A percentile compares a stretch with the other conserved stretches of the same genome.
phyloP scores from a whole-genome alignment of 352 stramenopile species.

The Phytophthora pistaciae region DNA sequence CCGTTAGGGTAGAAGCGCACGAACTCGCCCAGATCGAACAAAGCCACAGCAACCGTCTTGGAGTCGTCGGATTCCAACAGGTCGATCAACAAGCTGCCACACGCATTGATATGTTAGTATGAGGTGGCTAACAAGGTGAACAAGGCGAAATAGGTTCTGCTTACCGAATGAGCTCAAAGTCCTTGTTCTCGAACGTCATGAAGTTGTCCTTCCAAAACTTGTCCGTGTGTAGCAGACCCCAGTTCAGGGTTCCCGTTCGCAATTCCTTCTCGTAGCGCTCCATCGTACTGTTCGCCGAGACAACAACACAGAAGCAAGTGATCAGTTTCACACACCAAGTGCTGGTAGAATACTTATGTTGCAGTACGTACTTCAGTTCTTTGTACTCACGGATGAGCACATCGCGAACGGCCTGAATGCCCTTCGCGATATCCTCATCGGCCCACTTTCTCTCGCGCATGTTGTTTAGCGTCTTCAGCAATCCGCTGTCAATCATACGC shows the following conservation, averaged over 20 bases:
- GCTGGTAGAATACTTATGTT: background rate
- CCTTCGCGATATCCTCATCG: slow-evolving; percentile 95
- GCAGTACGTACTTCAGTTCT: slow-evolving; percentile 79
- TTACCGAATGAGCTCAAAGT: slow-evolving; percentile 94
- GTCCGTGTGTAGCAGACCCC: slow-evolving; percentile 97
- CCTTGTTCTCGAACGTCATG: slow-evolving; percentile 96
- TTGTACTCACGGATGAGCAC: slow-evolving; percentile 90
- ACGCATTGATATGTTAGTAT: slow-evolving; percentile 2
- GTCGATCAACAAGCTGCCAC: slow-evolving; percentile 91
- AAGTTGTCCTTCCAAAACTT: slow-evolving; percentile 99
- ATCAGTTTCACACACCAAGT: background rate
- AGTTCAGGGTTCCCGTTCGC: slow-evolving; percentile 94
- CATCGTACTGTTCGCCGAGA: slow-evolving; percentile 82
- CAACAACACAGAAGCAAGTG: background rate
- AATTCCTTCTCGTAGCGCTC: slow-evolving; percentile 98
- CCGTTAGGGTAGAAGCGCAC: slow-evolving; percentile 98
- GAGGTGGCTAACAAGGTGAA: background rate
- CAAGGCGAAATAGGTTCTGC: slow-evolving; percentile 11
- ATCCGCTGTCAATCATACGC: slow-evolving; percentile 96
- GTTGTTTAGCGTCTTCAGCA: slow-evolving; percentile 96
- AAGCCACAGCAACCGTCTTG: slow-evolving; percentile 95
- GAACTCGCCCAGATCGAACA: slow-evolving; percentile 98
- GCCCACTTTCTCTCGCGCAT: slow-evolving; percentile 95
- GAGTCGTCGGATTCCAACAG: slow-evolving; percentile 94
- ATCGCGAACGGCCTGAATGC: slow-evolving; percentile 79